Evolutionary conservation across 75 land plant species (phyloP).

Genomic region (Gnetum montanum): DNA sequence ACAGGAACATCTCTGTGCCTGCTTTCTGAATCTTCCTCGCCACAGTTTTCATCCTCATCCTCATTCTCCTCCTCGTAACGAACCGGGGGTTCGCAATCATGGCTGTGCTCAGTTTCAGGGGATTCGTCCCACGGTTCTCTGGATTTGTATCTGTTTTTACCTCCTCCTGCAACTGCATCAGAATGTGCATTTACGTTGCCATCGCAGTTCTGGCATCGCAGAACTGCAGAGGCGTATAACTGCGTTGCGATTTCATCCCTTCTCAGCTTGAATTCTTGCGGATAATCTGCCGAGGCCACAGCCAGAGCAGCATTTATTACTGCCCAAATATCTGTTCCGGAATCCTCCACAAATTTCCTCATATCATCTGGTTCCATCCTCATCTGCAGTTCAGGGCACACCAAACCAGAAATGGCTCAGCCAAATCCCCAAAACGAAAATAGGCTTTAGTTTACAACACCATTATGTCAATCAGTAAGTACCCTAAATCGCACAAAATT

Average conservation of each 20-base stretch:
- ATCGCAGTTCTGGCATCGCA: slow-evolving; percentile 23
- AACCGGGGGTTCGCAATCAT: not conserved
- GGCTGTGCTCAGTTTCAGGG: not conserved
- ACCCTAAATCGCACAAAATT: too few species aligned
- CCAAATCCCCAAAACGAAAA: too few species aligned
- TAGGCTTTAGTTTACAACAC: too few species aligned
- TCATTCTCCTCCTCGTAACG: slow-evolving; percentile 3
- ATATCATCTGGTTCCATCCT: slow-evolving; percentile 49
- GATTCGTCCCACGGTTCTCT: not conserved
- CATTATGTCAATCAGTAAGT: too few species aligned
- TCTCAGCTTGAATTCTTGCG: slow-evolving; percentile 35
- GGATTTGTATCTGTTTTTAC: not conserved
- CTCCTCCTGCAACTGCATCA: not conserved
- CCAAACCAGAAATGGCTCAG: too few species aligned
- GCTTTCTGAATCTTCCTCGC: not conserved
- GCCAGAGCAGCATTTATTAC: slow-evolving; percentile 59
- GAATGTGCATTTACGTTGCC: not conserved
- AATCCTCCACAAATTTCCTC: slow-evolving; percentile 23
- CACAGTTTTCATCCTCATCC: not conserved
- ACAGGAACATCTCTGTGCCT: too few species aligned
- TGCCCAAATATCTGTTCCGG: slow-evolving; percentile 65
- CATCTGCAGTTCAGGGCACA: too few species aligned
- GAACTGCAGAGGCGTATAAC: slow-evolving; percentile 29
- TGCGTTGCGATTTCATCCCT: slow-evolving; percentile 63
- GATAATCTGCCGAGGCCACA: slow-evolving; percentile 47